Base-by-base conservation (phyloP, 2,329 filamentous ascomycete genomes). In the Aureobasidium sp. region DNA sequence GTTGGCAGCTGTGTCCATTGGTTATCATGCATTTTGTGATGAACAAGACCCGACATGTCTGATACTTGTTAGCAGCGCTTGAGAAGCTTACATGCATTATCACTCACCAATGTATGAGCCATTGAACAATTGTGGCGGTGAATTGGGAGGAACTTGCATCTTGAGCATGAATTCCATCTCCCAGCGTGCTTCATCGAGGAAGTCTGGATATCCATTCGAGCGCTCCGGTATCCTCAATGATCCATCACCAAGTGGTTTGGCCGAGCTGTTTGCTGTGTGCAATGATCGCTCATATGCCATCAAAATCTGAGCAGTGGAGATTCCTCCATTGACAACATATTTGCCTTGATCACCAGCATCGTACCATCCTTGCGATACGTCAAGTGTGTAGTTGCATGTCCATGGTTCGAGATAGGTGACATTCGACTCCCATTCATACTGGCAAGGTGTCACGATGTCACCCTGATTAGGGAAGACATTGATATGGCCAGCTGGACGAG, bases 281-380 rank as follows among this genome's bases (percentile, higher is more conserved):
- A 64, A 43, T 5, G 59, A 32, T 6, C 63, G 48, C 17, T 64
- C 63, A 27, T 64, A 64, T 12, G 47, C 63, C 63, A 64, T 63
- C 37, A 64, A 29, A 5, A 64, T 51, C 20, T 64, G 63, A n/a
- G 59, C 63, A 36, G 59, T 59, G 1, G 63, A 64, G 24, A 64
- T 64, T 1, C 63, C 63, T 34, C 63, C 63, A 13, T 64, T 64
- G 34, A 64, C 63, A 26, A 64, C 63, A 24, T 64, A 64, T 27
- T 64, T 64, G 27, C 63, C 63, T 26, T 63, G 59, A 41, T 64
- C 63, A 29, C 63, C 59, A n/a, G 63, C 63, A 51, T 64, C 63
- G n/a, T 64, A 64, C 62, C 56, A 61, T 24, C 62, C 62, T 55
- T 63, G 62, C 8, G 50, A 50, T 13, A 59, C 63, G 37, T 64